phyloP scores from a whole-genome alignment of 208 protist genomes.

The Crithidia bombi region DNA sequence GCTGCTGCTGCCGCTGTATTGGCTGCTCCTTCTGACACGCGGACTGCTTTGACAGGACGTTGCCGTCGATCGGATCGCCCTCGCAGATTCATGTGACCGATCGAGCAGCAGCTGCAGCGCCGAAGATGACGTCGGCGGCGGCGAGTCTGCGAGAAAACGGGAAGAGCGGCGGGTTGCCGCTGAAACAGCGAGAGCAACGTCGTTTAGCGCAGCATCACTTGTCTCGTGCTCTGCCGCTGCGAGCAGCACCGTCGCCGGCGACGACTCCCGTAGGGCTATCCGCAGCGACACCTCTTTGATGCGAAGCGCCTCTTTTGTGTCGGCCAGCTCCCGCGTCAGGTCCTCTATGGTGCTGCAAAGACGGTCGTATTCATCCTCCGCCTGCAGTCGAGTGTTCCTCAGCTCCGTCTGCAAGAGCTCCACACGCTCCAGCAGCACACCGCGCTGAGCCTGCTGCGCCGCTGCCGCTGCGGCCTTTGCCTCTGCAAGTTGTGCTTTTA shows the following conservation, averaged over 20 bases:
- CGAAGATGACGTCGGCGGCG: not conserved
- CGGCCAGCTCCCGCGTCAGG: slow-evolving; percentile 29
- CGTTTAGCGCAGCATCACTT: not conserved
- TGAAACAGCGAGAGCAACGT: not conserved
- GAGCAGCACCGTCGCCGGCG: not conserved
- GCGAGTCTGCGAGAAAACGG: not conserved
- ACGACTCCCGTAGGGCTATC: slow-evolving; percentile 44
- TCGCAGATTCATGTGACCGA: not conserved
- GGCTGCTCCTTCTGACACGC: not conserved
- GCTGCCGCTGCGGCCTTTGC: slow-evolving; percentile 19
- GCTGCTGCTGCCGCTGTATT: not conserved
- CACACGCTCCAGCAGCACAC: slow-evolving; percentile 37
- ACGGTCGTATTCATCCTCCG: slow-evolving; percentile 36
- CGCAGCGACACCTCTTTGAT: slow-evolving; percentile 55
- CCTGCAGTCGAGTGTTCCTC: slow-evolving; percentile 16
- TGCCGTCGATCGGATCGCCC: not conserved
- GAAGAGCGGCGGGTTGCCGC: not conserved
- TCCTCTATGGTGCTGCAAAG: slow-evolving; percentile 22
- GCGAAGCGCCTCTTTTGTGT: slow-evolving; percentile 31
- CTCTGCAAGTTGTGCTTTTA: slow-evolving; percentile 25
- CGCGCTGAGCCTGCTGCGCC: slow-evolving; percentile 35
- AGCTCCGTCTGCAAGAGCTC: slow-evolving; percentile 33
- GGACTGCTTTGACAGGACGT: too few relatives aligned
- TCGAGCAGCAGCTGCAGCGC: not conserved
- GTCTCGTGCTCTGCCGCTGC: not conserved